Evolutionary conservation across 257 asterid species (phyloP).

Genomic region (Parsonsia alboflavescens): DNA sequence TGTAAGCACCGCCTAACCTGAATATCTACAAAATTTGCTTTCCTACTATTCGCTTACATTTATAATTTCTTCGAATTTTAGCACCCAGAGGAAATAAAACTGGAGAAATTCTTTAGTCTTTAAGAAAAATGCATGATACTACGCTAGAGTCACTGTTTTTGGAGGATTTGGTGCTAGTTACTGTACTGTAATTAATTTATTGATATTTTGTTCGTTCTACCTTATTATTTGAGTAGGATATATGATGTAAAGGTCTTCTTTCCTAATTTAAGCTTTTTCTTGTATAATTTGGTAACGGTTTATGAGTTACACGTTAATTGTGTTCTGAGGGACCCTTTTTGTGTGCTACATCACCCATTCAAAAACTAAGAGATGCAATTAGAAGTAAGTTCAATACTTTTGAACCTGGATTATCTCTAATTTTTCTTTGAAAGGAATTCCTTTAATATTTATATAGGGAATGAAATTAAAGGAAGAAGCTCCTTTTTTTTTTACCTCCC

Average conservation of each 20-base stretch:
- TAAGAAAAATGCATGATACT: background rate
- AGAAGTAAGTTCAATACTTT: background rate
- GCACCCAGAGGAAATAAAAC: background rate
- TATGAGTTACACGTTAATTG: background rate
- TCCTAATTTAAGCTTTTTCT: background rate
- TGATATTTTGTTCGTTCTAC: background rate
- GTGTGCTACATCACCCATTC: background rate
- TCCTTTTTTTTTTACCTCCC: background rate
- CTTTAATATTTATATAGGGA: background rate
- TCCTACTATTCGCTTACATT: background rate
- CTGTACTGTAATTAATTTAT: background rate
- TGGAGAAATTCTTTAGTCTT: background rate
- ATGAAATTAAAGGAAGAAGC: background rate
- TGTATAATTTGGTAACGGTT: background rate
- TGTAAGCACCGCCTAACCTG: conserved; percentile 33
- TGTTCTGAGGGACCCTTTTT: background rate
- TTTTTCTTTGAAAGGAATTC: background rate
- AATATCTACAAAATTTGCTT: background rate
- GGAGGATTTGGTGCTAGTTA: background rate
- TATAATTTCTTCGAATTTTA: background rate
- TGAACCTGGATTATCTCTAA: background rate
- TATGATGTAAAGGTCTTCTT: background rate
- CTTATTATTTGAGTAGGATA: background rate
- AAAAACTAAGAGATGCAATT: too few species aligned
- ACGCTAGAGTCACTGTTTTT: background rate